Percentiles rank a stretch among this genome's conserved stretches.
These are phyloP conservation scores for Amniculicola lignicola DNA, from an alignment of 495 filamentous ascomycete species.

Conservation along the genomic window DNA sequence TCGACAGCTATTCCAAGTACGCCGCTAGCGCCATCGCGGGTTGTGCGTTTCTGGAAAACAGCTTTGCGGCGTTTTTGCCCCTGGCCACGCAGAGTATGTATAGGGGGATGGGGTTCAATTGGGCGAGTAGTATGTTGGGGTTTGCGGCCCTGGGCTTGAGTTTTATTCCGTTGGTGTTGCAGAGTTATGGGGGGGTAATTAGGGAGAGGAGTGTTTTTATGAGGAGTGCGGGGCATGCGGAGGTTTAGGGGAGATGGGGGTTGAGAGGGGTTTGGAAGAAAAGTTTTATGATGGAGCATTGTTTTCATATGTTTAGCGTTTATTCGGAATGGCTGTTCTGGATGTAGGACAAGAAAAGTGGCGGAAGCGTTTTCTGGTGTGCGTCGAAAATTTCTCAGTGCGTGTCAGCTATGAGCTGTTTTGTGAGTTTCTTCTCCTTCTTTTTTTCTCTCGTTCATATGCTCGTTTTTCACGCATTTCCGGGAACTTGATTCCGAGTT, in stretches of 20 bases:
- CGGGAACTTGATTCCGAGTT: too few species aligned
- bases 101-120: slow-evolving; percentile 38
- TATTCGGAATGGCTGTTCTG: too few species aligned
- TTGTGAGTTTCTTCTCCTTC: too few species aligned
- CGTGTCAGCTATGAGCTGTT: too few species aligned
- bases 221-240: slow-evolving; percentile 19
- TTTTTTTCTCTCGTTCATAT: too few species aligned
- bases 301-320: too few species aligned
- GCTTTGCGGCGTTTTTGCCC: slow-evolving; percentile 43
- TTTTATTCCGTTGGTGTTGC: slow-evolving; percentile 38
- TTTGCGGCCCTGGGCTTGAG: slow-evolving; percentile 40
- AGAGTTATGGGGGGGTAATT: slow-evolving; percentile 32
- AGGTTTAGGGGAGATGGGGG: not conserved
- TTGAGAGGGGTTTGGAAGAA: not conserved
- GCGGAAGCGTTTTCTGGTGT: too few species aligned
- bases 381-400: too few species aligned
- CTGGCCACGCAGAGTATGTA: slow-evolving; percentile 41
- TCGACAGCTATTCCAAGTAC: slow-evolving; percentile 43
- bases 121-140: slow-evolving; percentile 40
- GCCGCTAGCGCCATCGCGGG: slow-evolving; percentile 43
- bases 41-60: slow-evolving; percentile 41
- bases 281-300: too few species aligned
- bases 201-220: slow-evolving; percentile 41
- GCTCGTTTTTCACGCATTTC: too few species aligned
- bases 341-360: too few species aligned